Evolutionary conservation across 139 green algal species (phyloP), one percentile per base, ranked within the genome.

Genomic region (Diplosphaera chodatii): DNA sequence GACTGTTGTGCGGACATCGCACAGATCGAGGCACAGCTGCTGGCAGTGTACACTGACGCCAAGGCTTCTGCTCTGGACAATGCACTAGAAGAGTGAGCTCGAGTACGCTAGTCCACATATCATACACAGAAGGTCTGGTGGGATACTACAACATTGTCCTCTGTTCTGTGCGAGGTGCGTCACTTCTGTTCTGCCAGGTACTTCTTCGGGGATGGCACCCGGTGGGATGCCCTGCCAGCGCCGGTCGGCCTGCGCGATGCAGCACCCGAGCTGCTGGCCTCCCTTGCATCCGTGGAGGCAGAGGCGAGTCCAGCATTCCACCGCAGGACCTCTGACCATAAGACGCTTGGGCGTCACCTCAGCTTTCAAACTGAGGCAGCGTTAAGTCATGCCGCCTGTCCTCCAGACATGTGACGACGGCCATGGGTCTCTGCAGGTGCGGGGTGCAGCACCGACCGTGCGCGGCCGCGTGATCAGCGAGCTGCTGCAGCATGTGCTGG

Each of bases 131-230:
- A n/a, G n/a, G n/a, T n/a, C n/a, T n/a, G n/a, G n/a, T n/a, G n/a
- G n/a, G n/a, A n/a, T n/a, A n/a, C 37, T 21, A 21, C 10, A 48
- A 48, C 37, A 48, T 48, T 48, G 8, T 66, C 73, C 66, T 48
- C 56, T 4, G 30, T 64, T 4, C 55, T 77, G 59, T 55, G 68
- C n/a, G 55, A 68, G 10, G 33, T 40, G 21, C n/a, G n/a, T n/a
- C n/a, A n/a, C n/a, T n/a, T n/a, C n/a, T n/a, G n/a, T n/a, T n/a
- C n/a, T n/a, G n/a, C n/a, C 48, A 74, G 73, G 73, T 71, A 78
- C 48, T 71, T 84, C 27, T 75, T 77, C 23, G 55, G 25, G 20
- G 77, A 78, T n/a, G 77, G 71, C 33, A 78, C 67, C 3, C 22
- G 10, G 32, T 78, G 71, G 71, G 71, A 70, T 33, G 63, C 27